Evolutionary conservation across 2,329 filamentous ascomycete species (phyloP), one percentile per base, ranked within the genome.

Genomic region (Lasiodiplodia gonubiensis): DNA sequence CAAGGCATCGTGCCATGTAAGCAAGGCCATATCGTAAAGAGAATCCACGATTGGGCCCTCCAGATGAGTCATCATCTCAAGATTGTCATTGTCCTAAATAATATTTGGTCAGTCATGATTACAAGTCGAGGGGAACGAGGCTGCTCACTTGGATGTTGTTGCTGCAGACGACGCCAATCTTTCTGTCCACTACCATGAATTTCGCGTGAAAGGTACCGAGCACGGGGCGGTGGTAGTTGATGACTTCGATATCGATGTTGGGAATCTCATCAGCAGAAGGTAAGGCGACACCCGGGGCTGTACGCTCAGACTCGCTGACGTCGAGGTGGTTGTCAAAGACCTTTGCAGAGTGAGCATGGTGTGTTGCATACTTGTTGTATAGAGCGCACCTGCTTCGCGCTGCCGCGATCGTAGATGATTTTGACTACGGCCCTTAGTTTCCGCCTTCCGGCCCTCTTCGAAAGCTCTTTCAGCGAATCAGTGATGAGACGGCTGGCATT

Each of bases 201-300:
- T 94, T 94, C 69, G 88, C 83, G 73, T 94, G 92, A 49, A 93
- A 90, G 0, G 92, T 94, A 0, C 92, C 91, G 2, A 94, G 77
- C 1, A 90, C 78, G 1, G 90, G 86, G 14, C 85, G 83, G 72
- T 94, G 92, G 72, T 88, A 89, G 73, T 92, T 94, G 69, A 91
- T 84, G 6, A 93, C 90, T 73, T 92, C 82, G 39, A 94, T 76
- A 69, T 93, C 88, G 33, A 94, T 77, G 72, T 92, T 85, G 0
- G 91, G 90, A 2, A 93, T 88, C 48, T 93, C 89, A 2, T 87
- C 80, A 0, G 85, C 82, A 0, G 82, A 72, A 0, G 92, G 91
- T 0, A 94, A 78, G 2, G 83, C 82, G 11, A 94, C 84, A 3
- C 73, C 75, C 8, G 73, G 65, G 6, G 84, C 82, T 0, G 86